Evolutionary conservation across 768 basidiomycete genomes (phyloP), one percentile per base, ranked within the genome.

Genomic region (Amanita rubescens): DNA sequence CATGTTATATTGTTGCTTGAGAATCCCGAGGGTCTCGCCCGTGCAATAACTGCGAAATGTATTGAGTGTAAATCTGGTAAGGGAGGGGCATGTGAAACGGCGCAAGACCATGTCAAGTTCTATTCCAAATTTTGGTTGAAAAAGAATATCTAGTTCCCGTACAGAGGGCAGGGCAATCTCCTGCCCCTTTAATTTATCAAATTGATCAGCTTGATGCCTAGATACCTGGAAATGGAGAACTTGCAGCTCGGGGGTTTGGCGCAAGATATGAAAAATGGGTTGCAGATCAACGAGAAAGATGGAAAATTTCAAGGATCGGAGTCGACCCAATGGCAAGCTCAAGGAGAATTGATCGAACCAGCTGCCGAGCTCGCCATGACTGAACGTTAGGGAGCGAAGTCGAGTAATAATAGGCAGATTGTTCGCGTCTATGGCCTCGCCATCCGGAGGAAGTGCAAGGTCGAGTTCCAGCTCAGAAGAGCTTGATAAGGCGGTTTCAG

Each of bases 401-500:
- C 17, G n/a, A 14, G 44, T 20, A 25, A 46, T 6, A n/a, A 14
- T 8, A n/a, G 22, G 44, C 27, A 6, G 4, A 1, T 1, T 27
- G 17, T n/a, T n/a, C 10, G 27, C 10, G 17, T 5, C 27, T 30
- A 20, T 14, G 11, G 7, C 27, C n/a, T 6, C 3, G 8, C 24
- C 25, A n/a, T n/a, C n/a, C n/a, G n/a, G n/a, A n/a, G 1, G 0
- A 3, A 1, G 0, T 12, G 11, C 4, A 24, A 46, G 25, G 11
- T 2, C 2, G 3, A 46, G 10, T 14, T 25, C 44, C 9, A 46
- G 24, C 4, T 15, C 25, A 8, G 19, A 19, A 25, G 27, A 5
- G 24, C 24, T 0, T 8, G 44, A 25, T 30, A 46, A 32, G 7
- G 27, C 25, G 11, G 44, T 8, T 11, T 25, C n/a, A 5, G 25